A percentile compares a stretch with the other conserved stretches of the same genome.
These are phyloP conservation scores for Phytophthora europaea DNA, from an alignment of 352 stramenopile genomes.

Conservation along the genomic window DNA sequence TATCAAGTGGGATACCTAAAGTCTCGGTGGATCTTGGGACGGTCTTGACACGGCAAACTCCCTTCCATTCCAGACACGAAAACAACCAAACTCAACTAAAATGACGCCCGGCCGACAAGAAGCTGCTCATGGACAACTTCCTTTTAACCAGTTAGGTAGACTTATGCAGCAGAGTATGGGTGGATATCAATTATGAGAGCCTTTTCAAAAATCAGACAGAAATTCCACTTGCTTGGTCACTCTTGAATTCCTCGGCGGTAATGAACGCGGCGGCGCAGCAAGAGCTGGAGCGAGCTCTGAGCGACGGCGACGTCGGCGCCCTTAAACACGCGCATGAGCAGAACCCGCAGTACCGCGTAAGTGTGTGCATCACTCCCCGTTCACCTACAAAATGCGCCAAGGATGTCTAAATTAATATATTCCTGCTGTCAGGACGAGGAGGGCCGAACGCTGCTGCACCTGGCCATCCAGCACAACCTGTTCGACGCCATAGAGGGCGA, in stretches of 20 bases:
- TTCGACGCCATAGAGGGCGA: constrained; percentile 43
- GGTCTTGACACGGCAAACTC: not conserved
- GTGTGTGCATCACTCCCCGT: not conserved
- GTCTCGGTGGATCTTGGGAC: constrained; percentile 1
- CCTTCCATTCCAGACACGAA: not conserved
- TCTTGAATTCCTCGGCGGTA: not conserved
- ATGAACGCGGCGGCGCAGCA: constrained; percentile 22
- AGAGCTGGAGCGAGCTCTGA: constrained; percentile 35
- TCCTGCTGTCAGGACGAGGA: constrained; percentile 29
- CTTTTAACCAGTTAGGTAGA: not conserved
- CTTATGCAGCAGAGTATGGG: not conserved
- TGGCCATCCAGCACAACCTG: constrained; percentile 35
- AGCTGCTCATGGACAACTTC: not conserved
- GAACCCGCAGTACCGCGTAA: constrained; percentile 36
- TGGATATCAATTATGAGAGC: not conserved
- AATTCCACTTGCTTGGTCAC: constrained; percentile 14
- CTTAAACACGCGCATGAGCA: constrained; percentile 35
- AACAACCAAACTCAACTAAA: not conserved
- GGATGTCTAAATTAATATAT: constrained; percentile 17
- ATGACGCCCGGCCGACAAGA: not conserved
- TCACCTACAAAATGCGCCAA: not conserved
- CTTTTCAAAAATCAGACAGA: constrained; percentile 27
- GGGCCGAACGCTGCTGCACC: constrained; percentile 39
- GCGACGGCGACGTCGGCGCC: constrained; percentile 20
- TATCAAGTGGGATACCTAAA: not conserved